A percentile compares a stretch with the other conserved stretches of the same genome.
Conservation (phyloP, 139 green algal genomes). For the Chlamydomonas sphaeroides region DNA sequence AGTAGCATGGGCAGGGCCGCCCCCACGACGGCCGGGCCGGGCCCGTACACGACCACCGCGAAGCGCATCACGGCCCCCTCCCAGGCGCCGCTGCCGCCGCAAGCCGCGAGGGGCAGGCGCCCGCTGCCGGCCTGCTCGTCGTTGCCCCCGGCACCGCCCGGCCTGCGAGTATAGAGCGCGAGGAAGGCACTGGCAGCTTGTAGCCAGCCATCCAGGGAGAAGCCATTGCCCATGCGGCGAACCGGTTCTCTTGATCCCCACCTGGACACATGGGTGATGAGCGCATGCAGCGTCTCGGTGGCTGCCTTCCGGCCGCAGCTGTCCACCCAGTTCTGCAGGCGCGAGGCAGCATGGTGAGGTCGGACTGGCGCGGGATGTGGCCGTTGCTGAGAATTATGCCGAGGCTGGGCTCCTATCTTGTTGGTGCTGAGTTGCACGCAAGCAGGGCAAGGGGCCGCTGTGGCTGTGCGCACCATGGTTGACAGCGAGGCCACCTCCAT, state of each 20-base stretch:
- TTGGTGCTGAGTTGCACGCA: too few species aligned
- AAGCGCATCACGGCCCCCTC: not conserved
- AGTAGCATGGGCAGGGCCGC: slow-evolving; percentile 4
- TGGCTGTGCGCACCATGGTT: slow-evolving; percentile 4
- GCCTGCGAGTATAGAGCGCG: not conserved
- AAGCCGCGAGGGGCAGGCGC: not conserved
- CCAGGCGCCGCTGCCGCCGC: slow-evolving; percentile 11
- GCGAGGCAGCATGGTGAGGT: not conserved
- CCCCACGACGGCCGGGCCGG: not conserved
- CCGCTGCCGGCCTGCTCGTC: not conserved
- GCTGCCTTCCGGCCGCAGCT: not conserved
- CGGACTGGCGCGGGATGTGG: not conserved
- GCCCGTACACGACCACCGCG: not conserved
- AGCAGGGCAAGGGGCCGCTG: too few species aligned
- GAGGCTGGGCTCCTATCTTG: too few species aligned
- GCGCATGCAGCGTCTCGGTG: not conserved
- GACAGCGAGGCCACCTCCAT: not conserved
- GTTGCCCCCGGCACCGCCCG: not conserved
- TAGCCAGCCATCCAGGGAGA: not conserved
- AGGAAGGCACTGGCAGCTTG: not conserved
- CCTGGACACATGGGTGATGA: not conserved
- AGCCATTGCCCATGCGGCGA: not conserved
- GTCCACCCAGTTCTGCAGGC: slow-evolving; percentile 30
- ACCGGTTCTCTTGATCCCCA: not conserved
- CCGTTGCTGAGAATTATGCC: too few species aligned